Base-by-base conservation (phyloP, 2,329 filamentous ascomycete species). In the Pseudocercospora fijiensis region DNA sequence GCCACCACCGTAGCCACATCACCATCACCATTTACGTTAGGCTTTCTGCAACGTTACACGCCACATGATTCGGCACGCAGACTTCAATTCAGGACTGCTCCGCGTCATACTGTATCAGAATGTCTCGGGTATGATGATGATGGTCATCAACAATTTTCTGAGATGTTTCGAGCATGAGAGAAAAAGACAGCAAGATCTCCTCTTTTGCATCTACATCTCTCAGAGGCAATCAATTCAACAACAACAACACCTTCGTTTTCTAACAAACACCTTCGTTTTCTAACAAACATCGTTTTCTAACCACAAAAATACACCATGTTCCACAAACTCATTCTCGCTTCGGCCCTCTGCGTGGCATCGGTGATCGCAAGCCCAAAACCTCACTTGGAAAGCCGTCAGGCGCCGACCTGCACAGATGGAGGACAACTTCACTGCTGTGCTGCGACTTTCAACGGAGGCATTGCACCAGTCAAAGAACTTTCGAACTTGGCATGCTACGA, bases 341-440 rank as follows among this genome's bases (percentile, higher is more conserved):
- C 30, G 8, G n/a, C 52, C 24, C 52, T 56, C 41, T 47, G 6
- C 6, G 22, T 53, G 7, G 22, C 26, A 11, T 28, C 49, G 2
- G 16, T 16, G 13, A 10, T 26, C 55, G 55, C 30, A 22, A 57
- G 20, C n/a, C 18, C 55, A 26, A 24, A 13, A 3, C 55, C 55
- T 4, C 55, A 43, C 24, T 57, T 22, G 30, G 37, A 22, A 41
- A 30, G 43, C 43, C n/a, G 16, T 1, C 59, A 57, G 18, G 28
- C 49, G 24, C 64, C 64, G 13, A 49, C 51, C 20, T 69, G 67
- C 49, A 53, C 52, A 26, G 67, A 69, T 37, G 67, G 67, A 26
- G 61, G 63, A 5, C 56, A 66, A 63, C 57, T 69, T 20, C 67
- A 69, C 55, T 69, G 67, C 56, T 69, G 67, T 51, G 58, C 64